Base-by-base conservation (phyloP, 352 stramenopile species). In the Pythium oligandrum region DNA sequence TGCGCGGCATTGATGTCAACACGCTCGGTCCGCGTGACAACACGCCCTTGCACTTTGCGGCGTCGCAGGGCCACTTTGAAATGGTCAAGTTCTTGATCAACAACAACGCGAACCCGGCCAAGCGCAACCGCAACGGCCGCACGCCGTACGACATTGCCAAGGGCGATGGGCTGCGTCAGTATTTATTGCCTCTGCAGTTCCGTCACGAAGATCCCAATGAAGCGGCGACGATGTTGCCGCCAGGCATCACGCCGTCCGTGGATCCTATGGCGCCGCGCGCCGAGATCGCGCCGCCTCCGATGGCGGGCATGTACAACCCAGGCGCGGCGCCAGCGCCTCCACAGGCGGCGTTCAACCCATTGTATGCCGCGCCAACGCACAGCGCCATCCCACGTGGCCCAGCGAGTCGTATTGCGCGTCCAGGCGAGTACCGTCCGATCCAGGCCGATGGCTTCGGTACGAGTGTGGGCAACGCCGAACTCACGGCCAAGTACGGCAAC, bases 401-500 rank as follows among this genome's bases (percentile, higher is more conserved):
- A 1, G 62, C 59, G 31, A 71, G 73, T 11, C 73, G 81, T 37
- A 75, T 86, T 55, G 79, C 79, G 37, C 75, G 75, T 5, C 17
- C 17, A 26, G 78, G 78, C 42, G 78, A 89, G 53, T 90, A 90
- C 51, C 84, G 85, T 35, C 81, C 83, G 26, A 94, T 96, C 37
- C 78, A 95, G 54, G 82, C 86, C 1, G 87, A 96, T 54, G 87
- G 87, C 32, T 96, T 96, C 53, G 87, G 88, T 40, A 86, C 82
- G 9, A 96, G 83, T 51, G 87, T 96, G 4, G 87, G 87, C 48
- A 96, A 96, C 51, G 77, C 90, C 32, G 72, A 86, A 43, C 77
- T 96, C 12, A 90, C 86, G 40, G 86, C 84, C 51, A 96, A 95
- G 64, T 96, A 90, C 56, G 87, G 87, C 51, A 96, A 96, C 68